Base-by-base conservation (phyloP, 495 filamentous ascomycete genomes). In the Lasiosphaeriaceae sp. region DNA sequence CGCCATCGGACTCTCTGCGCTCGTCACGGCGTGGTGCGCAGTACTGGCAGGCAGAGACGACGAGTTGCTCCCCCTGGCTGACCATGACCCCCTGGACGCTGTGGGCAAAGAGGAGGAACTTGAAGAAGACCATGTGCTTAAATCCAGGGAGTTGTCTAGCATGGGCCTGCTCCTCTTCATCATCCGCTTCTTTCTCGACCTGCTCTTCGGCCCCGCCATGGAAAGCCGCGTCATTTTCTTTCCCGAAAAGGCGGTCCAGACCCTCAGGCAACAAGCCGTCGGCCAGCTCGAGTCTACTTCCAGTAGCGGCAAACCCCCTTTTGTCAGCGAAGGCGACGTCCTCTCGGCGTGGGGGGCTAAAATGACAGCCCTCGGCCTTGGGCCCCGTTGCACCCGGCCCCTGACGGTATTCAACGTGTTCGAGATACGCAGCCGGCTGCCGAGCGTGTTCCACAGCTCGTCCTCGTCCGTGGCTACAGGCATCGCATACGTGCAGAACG, bases 281-380 rank as follows among this genome's bases (percentile, higher is more conserved):
- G 35, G 22, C 5, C 53, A 71, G 14, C 55, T 70, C 37, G 22
- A 55, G 24, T 29, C 57, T 21, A 29, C 52, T 23, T 22, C 39
- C 19, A 49, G 58, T 23, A 48, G 43, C 35, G 44, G 55, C 0
- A 54, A 22, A 1, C 56, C 45, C 26, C 67, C 68, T 34, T 76
- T 75, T 54, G 50, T 76, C 23, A 73, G 70, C 54, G 72, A 75
- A 24, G 69, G 71, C 56, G 73, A 77, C 45, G 63, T 77, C 20
- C 57, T 78, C 19, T 64, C 62, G 1, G 69, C 69, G 2, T 74
- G 70, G 69, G 49, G 56, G 22, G 61, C 64, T 7, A 62, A 67
- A 8, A 49, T 66, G 31, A 48, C 61, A 7, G 48, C 58, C 9
- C 24, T 34, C n/a, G 55, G 47, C 8, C 64, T 68, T 3, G 20